Base-by-base conservation (phyloP, 2,329 filamentous ascomycete species). In the Hymenoscyphus occultus region DNA sequence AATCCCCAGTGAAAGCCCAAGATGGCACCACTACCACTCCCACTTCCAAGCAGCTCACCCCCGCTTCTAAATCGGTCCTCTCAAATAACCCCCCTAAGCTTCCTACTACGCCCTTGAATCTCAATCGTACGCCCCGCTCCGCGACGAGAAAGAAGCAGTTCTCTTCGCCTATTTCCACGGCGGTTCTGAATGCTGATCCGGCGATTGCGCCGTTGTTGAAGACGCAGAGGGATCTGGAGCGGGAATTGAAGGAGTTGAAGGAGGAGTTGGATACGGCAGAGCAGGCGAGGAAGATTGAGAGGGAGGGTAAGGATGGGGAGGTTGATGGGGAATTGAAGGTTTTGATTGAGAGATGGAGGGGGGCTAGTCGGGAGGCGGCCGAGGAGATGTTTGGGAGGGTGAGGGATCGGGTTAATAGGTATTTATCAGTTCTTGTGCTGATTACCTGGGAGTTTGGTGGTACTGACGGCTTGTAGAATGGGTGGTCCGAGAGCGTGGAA, bases 381-480 rank as follows among this genome's bases (percentile, higher is more conserved):
- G 89, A 92, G 69, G 87, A 90, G 71, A 77, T 91, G 12, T 91
- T 89, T 74, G 80, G 77, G 31, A 77, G 80, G 22, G 85, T 88
- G 28, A 82, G 82, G 67, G 86, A 88, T 74, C 78, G 85, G 62
- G 81, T 90, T 42, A 80, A 85, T 71, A 78, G 83, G 69, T 76
- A 67, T 60, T 69, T 70, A 40, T 9, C 22, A 12, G 22, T 13
- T 19, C 42, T 57, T 16, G 16, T 57, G 13, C 32, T 3, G 22
- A 3, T 28, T 22, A 7, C 9, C 19, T 54, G 22, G 9, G 22
- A 13, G 5, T 28, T 22, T 1, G 48, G 19, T 28, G n/a, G 22
- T 54, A 12, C 48, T 54, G 19, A 54, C 48, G 19, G 0, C 2
- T 22, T 12, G 12, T 56, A 74, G 73, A 40, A 88, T 89, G 83